Percentiles rank a stretch among this genome's conserved stretches.
phyloP scores from a whole-genome alignment of 345 rosid species.

The Bruguiera parviflora region DNA sequence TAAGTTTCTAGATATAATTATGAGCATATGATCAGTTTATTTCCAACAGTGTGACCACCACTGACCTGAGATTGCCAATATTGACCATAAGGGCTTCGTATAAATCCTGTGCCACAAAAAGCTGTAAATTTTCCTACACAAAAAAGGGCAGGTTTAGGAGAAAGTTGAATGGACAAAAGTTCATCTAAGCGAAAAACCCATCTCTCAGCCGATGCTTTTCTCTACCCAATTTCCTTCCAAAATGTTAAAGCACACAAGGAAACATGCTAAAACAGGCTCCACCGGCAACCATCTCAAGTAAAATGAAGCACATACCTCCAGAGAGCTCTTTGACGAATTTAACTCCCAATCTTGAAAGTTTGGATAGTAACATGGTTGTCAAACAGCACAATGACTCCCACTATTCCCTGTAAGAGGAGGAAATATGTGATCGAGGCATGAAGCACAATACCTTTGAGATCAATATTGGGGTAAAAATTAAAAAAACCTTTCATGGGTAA shows the following conservation, averaged over 20 bases:
- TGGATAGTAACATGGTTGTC: background rate
- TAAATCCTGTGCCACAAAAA: slow-evolving; percentile 9
- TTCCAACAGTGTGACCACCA: slow-evolving; percentile 2
- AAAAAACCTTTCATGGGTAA: too few species aligned
- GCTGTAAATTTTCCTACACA: slow-evolving; percentile 38
- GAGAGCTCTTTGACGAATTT: slow-evolving; percentile 1
- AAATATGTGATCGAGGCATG: too few species aligned
- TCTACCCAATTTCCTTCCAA: too few species aligned
- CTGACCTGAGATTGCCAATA: slow-evolving; percentile 43
- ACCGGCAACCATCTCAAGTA: background rate
- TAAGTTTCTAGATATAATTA: background rate
- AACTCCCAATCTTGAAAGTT: slow-evolving; percentile 8
- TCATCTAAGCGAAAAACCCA: background rate
- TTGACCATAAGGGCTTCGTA: slow-evolving; percentile 24
- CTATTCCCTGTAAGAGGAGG: too few species aligned
- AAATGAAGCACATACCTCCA: background rate
- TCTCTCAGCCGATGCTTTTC: background rate
- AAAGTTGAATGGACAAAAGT: background rate
- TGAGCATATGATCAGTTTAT: background rate
- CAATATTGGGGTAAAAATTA: too few species aligned
- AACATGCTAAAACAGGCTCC: slow-evolving; percentile 28
- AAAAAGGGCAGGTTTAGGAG: background rate
- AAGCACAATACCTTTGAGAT: too few species aligned
- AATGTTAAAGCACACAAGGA: too few species aligned
- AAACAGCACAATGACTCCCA: background rate